These are phyloP conservation scores for Trametes coccinea DNA, from an alignment of 768 basidiomycete species.

Conservation along the genomic window DNA sequence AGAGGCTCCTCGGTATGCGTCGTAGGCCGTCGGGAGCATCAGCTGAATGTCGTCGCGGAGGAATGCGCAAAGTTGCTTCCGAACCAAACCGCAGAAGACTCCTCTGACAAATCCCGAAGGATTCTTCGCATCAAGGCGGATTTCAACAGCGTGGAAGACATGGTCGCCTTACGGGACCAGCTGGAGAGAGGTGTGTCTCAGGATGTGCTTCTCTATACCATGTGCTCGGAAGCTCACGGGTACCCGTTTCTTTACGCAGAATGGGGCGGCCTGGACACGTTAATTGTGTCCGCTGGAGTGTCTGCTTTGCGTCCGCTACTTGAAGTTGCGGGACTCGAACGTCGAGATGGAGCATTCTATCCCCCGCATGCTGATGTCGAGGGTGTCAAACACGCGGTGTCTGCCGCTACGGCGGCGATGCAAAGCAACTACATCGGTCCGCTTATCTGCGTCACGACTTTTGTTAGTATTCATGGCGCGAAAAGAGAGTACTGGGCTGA, in stretches of 20 bases:
- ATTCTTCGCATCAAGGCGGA: slow-evolving; percentile 61
- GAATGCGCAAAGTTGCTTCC: slow-evolving; percentile 50
- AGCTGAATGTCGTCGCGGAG: slow-evolving; percentile 56
- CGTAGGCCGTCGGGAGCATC: slow-evolving; percentile 61
- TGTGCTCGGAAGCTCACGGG: background rate
- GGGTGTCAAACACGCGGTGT: slow-evolving; percentile 59
- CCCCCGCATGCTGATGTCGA: slow-evolving; percentile 45
- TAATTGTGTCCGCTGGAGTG: slow-evolving; percentile 82
- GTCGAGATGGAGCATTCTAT: slow-evolving; percentile 34
- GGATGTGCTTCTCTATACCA: background rate
- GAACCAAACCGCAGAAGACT: slow-evolving; percentile 19
- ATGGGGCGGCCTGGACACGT: slow-evolving; percentile 82
- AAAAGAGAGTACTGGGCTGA: background rate
- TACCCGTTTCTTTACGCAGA: slow-evolving; percentile 40
- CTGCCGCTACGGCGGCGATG: slow-evolving; percentile 57
- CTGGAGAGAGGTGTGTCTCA: slow-evolving; percentile 56
- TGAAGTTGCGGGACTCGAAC: slow-evolving; percentile 60
- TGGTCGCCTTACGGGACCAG: slow-evolving; percentile 56
- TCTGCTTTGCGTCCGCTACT: slow-evolving; percentile 79
- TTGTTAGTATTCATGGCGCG: slow-evolving; percentile 47
- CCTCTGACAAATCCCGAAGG: slow-evolving; percentile 28
- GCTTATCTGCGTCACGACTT: slow-evolving; percentile 65
- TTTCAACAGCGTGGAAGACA: slow-evolving; percentile 63
- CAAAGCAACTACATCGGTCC: slow-evolving; percentile 72
- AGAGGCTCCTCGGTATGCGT: slow-evolving; percentile 78